Evolutionary conservation across 1,284 basidiomycete genomes (phyloP).

Genomic region (Amylostereum chailletii): DNA sequence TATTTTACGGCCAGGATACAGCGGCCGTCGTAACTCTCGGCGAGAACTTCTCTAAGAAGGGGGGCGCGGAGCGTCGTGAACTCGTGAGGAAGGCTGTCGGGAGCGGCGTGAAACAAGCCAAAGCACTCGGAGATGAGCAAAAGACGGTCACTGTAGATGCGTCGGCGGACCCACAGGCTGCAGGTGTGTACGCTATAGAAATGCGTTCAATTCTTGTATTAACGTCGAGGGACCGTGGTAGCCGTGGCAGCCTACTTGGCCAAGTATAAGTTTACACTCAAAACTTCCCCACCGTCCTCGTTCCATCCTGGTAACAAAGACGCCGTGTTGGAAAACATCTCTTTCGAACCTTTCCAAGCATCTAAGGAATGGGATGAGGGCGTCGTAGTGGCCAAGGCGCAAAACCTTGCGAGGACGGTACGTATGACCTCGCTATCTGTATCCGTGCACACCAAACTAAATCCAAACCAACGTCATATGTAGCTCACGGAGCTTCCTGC

Average conservation of each 20-base stretch:
- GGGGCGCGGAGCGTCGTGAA: slow-evolving; percentile 46
- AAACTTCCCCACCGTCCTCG: slow-evolving; percentile 54
- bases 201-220: too few relatives aligned
- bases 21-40: slow-evolving; percentile 57
- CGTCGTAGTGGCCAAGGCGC: slow-evolving; percentile 65
- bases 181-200: slow-evolving; percentile 32
- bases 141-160: slow-evolving; percentile 54
- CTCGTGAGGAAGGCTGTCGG: slow-evolving; percentile 59
- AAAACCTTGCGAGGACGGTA: slow-evolving; percentile 77
- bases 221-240: slow-evolving; percentile 15
- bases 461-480: background rate
- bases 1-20: slow-evolving; percentile 43
- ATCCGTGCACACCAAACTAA: too few relatives aligned
- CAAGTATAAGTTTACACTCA: slow-evolving; percentile 66
- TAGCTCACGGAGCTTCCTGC: slow-evolving; percentile 80
- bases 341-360: slow-evolving; percentile 32
- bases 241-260: slow-evolving; percentile 74
- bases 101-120: slow-evolving; percentile 57
- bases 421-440: background rate
- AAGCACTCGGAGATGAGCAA: slow-evolving; percentile 45
- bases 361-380: slow-evolving; percentile 66
- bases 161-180: slow-evolving; percentile 63
- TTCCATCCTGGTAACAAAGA: slow-evolving; percentile 48
- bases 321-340: slow-evolving; percentile 37
- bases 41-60: slow-evolving; percentile 43